These are phyloP conservation scores for Arthrinium phaeospermum DNA, from an alignment of 2,329 filamentous ascomycete genomes.

Conservation along the genomic window DNA sequence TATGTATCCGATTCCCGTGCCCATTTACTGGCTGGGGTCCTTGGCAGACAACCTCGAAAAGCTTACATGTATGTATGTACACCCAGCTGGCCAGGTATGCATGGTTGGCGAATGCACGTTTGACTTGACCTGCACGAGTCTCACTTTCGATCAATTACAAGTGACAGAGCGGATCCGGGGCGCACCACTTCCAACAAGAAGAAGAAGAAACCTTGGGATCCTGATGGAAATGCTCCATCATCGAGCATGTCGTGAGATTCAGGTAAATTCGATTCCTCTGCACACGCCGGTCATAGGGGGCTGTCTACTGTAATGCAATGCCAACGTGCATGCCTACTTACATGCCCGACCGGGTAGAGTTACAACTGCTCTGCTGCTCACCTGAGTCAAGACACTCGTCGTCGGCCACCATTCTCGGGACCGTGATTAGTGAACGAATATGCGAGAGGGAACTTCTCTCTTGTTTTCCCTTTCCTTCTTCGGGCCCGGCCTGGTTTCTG, in stretches of 20 bases:
- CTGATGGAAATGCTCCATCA: background rate
- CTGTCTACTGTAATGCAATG: background rate
- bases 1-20: background rate
- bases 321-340: background rate
- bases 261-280: background rate
- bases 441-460: background rate
- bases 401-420: background rate
- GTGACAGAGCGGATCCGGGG: background rate
- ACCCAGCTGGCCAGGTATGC: background rate
- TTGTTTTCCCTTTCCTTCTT: background rate
- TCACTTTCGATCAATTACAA: background rate
- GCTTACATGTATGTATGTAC: background rate
- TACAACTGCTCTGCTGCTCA: background rate
- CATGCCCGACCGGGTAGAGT: background rate
- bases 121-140: background rate
- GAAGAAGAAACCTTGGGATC: background rate
- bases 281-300: background rate
- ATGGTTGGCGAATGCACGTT: background rate
- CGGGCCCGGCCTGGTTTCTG: background rate
- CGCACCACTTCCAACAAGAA: background rate
- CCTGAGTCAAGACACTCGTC: constrained; percentile 8
- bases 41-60: background rate
- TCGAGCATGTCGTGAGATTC: background rate
- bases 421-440: background rate
- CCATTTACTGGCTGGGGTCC: background rate